phyloP scores from a whole-genome alignment of 352 stramenopile species.

The Globisporangium sylvaticum region DNA sequence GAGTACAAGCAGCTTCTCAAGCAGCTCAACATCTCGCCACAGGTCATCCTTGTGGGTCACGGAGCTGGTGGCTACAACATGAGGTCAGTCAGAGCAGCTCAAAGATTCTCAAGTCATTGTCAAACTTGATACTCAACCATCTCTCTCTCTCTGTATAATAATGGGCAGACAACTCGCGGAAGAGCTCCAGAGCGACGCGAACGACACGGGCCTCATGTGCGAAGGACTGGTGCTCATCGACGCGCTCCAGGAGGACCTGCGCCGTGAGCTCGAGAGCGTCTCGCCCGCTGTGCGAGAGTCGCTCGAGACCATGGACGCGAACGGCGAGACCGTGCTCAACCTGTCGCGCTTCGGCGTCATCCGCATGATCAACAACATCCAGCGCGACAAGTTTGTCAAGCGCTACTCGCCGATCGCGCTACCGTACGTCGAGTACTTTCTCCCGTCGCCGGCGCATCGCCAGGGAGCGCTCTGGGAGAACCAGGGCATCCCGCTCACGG shows the following conservation, averaged over 20 bases:
- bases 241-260: conserved; percentile 62
- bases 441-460: conserved; percentile 61
- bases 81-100: too few relatives aligned
- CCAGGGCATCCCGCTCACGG: conserved; percentile 48
- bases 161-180: conserved; percentile 34
- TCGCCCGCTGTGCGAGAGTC: conserved; percentile 51
- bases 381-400: conserved; percentile 44
- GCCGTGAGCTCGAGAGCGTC: conserved; percentile 52
- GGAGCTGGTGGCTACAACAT: conserved; percentile 82
- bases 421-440: conserved; percentile 61
- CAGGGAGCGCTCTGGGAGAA: conserved; percentile 53
- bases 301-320: conserved; percentile 55
- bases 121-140: too few relatives aligned
- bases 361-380: conserved; percentile 62
- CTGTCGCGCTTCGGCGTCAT: conserved; percentile 60
- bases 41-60: conserved; percentile 68
- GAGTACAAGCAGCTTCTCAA: conserved; percentile 66
- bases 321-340: conserved; percentile 49
- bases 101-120: neutral
- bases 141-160: neutral
- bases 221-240: conserved; percentile 72
- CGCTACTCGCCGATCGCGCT: conserved; percentile 55
- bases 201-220: conserved; percentile 25
- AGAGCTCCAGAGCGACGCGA: conserved; percentile 28
- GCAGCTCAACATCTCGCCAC: conserved; percentile 46